A percentile compares a stretch with the other conserved stretches of the same genome.
Conservation (phyloP, 1,139 yeast species). For the Saccharomyces pastorianus region DNA sequence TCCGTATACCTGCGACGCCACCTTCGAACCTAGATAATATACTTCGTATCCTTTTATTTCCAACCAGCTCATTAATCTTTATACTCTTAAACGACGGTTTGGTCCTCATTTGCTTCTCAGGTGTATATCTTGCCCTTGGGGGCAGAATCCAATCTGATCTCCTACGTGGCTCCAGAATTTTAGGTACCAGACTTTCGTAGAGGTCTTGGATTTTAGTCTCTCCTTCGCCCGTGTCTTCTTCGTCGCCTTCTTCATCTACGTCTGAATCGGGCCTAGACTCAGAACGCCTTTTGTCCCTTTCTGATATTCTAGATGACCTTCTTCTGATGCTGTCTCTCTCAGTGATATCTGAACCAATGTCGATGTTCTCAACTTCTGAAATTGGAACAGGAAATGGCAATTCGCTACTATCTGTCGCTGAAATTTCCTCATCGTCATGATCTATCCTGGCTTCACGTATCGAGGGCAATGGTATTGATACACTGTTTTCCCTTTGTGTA, state of each 20-base stretch:
- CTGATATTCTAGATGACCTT: slow-evolving; percentile 25
- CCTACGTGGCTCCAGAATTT: slow-evolving; percentile 25
- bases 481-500: not conserved
- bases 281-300: slow-evolving; percentile 3
- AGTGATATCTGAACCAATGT: slow-evolving; percentile 1
- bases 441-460: not conserved
- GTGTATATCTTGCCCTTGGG: slow-evolving; percentile 25
- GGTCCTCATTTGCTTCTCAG: slow-evolving; percentile 30
- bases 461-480: not conserved
- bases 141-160: slow-evolving; percentile 32
- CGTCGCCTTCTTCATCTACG: slow-evolving; percentile 1
- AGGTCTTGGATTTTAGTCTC: slow-evolving; percentile 17
- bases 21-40: slow-evolving; percentile 29
- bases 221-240: slow-evolving; percentile 3
- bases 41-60: slow-evolving; percentile 20
- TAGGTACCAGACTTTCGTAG: slow-evolving; percentile 27
- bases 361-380: not conserved
- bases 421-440: not conserved
- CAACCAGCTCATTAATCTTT: slow-evolving; percentile 28
- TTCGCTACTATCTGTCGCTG: not conserved
- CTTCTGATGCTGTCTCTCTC: slow-evolving; percentile 7
- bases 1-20: slow-evolving; percentile 30
- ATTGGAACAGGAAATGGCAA: not conserved
- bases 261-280: not conserved
- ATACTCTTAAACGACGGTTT: slow-evolving; percentile 26